Conservation (phyloP, 768 basidiomycete species). For the Coprinopsis marcescibilis region DNA sequence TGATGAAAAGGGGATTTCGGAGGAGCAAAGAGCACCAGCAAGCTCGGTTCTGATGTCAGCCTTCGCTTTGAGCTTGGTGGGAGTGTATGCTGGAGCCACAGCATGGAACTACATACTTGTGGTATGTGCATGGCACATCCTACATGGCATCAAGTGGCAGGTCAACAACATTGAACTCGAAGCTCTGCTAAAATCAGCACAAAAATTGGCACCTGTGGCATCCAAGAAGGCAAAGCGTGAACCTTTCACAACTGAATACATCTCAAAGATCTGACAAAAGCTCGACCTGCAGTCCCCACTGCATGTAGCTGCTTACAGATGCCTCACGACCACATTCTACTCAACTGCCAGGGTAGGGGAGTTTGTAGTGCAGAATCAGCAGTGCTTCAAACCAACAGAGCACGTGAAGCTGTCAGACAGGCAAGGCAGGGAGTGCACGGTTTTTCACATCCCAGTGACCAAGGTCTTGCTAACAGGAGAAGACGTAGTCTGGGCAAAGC, state of each 20-base stretch:
- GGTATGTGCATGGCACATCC: conserved; percentile 40
- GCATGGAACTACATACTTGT: conserved; percentile 34
- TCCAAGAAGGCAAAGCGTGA: conserved; percentile 22
- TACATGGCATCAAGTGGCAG: conserved; percentile 31
- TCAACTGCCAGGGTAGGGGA: conserved; percentile 28
- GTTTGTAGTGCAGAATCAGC: conserved; percentile 29
- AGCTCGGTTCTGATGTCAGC: conserved; percentile 17
- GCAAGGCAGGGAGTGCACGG: conserved; percentile 18
- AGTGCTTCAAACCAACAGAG: conserved; percentile 20
- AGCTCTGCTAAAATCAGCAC: conserved; percentile 24
- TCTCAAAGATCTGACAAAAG: conserved; percentile 13
- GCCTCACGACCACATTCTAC: conserved; percentile 35
- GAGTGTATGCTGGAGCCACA: conserved; percentile 25
- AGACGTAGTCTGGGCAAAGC: conserved; percentile 12
- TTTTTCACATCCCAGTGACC: conserved; percentile 24
- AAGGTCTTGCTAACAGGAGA: conserved; percentile 15
- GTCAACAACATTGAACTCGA: conserved; percentile 22
- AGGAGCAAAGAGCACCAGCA: conserved; percentile 25
- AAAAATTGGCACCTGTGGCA: conserved; percentile 21
- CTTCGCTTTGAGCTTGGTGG: conserved; percentile 26
- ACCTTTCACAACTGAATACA: conserved; percentile 24
- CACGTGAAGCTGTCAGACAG: conserved; percentile 25
- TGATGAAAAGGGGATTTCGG: conserved; percentile 24
- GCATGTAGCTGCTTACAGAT: conserved; percentile 30
- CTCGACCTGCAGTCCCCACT: conserved; percentile 25